Base-by-base conservation (phyloP, 2,329 filamentous ascomycete genomes). In the Thielaviopsis euricoi region DNA sequence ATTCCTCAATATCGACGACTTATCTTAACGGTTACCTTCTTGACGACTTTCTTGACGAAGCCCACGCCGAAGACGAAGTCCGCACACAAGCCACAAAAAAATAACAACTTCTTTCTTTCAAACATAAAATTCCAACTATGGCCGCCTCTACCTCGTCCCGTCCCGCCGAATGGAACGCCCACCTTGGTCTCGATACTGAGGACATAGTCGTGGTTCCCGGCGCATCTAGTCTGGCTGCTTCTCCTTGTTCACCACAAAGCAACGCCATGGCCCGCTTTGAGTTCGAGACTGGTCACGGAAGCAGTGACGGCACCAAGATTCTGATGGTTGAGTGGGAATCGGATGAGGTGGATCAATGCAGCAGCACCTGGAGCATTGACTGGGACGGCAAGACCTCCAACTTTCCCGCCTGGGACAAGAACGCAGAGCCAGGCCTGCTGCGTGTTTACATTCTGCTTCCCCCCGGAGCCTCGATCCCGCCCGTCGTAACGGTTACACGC, bases 321-420 rank as follows among this genome's bases (percentile, higher is more conserved):
- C 74, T 95, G 64, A 93, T 95, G 88, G 84, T 95, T 46, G 89
- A 95, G 69, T 95, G 89, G 89, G 82, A 87, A 67, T 68, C 70
- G 46, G 49, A 46, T 6, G 23, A 50, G 17, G 23, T 55, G 64
- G 63, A 48, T 15, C 33, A 55, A 12, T 22, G 53, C 48, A 55
- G 40, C 26, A 57, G 52, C 43, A 60, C 55, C 60, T 95, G 89
- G 89, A 79, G 86, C 60, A 83, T 95, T 21, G 85, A 81, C 1
- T 95, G 89, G 89, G 81, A 89, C 49, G 86, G 87, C 51, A 94
- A 93, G 69, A 80, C 77, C 26, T 82, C 82, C 37, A 57, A 29
- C 19, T 57, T 61, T 21, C 52, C 60, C n/a, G 58, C 56, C n/a
- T 58, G 55, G 64, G 83, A 86, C 64, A 71, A 75, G 58, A 64